phyloP scores from a whole-genome alignment of 345 rosid genomes.

The Combretum micranthum region DNA sequence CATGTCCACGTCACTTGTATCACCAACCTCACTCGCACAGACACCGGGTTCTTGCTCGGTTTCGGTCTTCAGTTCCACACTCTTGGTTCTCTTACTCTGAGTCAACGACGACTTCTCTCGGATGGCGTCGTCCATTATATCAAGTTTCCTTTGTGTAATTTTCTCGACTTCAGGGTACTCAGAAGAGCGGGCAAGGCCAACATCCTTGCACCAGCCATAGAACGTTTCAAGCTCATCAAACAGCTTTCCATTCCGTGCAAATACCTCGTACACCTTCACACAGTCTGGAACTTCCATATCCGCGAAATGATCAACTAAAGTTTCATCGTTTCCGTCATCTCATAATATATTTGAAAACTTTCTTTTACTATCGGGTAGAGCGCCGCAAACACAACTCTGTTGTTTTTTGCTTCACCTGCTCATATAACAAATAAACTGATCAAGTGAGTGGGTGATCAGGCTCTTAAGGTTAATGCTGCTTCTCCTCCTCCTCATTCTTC shows the following conservation, averaged over 20 bases:
- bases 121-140: conserved; percentile 76
- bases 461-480: too few species aligned
- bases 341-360: conserved; percentile 68
- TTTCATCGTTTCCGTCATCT: conserved; percentile 53
- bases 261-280: conserved; percentile 58
- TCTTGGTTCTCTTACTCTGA: conserved; percentile 12
- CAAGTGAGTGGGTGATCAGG: too few species aligned
- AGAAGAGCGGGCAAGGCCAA: conserved; percentile 58
- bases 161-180: conserved; percentile 80
- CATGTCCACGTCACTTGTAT: conserved; percentile 34
- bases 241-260: conserved; percentile 55
- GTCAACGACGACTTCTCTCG: conserved; percentile 52
- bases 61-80: conserved; percentile 18
- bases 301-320: conserved; percentile 65
- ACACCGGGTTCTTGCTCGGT: conserved; percentile 16
- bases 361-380: conserved; percentile 64
- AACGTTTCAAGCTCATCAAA: conserved; percentile 59
- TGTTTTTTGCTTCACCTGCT: conserved; percentile 58
- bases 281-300: conserved; percentile 62
- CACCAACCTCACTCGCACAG: conserved; percentile 10
- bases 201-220: conserved; percentile 64
- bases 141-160: conserved; percentile 70
- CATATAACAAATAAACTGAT: background rate
- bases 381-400: conserved; percentile 71
- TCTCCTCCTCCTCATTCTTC: too few species aligned